These are phyloP conservation scores for Xanthoconium stramineum DNA, from an alignment of 768 basidiomycete species.

Conservation along the genomic window DNA sequence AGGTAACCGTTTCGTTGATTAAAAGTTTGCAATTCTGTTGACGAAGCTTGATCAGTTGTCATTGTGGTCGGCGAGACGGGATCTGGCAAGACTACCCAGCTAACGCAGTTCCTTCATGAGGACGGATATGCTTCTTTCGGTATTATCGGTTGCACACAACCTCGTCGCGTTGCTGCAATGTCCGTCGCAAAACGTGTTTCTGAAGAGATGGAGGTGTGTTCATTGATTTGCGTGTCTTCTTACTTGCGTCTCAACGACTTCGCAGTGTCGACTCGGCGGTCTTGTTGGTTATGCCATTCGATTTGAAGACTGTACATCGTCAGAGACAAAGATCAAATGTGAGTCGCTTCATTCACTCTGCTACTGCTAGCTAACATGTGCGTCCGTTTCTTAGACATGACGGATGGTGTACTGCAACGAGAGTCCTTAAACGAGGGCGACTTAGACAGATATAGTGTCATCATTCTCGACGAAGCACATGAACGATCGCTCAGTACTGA, in stretches of 20 bases:
- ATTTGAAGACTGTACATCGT: conserved; percentile 95
- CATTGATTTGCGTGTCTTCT: background rate
- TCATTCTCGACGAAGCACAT: conserved; percentile 99
- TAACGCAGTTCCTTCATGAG: conserved; percentile 93
- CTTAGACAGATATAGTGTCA: conserved; percentile 91
- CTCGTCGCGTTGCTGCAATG: conserved; percentile 98
- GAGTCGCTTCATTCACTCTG: conserved; percentile 23
- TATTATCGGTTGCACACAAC: conserved; percentile 95
- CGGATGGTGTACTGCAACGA: conserved; percentile 96
- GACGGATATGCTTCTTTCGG: conserved; percentile 92
- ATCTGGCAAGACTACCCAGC: conserved; percentile 97
- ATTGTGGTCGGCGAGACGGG: conserved; percentile 99
- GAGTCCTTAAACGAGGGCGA: conserved; percentile 99
- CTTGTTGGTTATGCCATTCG: conserved; percentile 97
- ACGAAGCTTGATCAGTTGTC: conserved; percentile 51
- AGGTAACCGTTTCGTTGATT: conserved; percentile 45
- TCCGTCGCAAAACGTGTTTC: conserved; percentile 99
- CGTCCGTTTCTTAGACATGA: conserved; percentile 71
- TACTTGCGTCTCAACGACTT: conserved; percentile 2
- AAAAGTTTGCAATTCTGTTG: background rate
- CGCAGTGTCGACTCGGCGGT: conserved; percentile 80
- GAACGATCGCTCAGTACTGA: conserved; percentile 97
- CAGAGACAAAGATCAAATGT: conserved; percentile 98
- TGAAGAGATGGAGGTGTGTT: conserved; percentile 93
- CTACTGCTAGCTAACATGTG: background rate